Evolutionary conservation across 371 early-diverging fungal species (phyloP), one percentile per base, ranked within the genome.

Genomic region (Rhizopus sp.): DNA sequence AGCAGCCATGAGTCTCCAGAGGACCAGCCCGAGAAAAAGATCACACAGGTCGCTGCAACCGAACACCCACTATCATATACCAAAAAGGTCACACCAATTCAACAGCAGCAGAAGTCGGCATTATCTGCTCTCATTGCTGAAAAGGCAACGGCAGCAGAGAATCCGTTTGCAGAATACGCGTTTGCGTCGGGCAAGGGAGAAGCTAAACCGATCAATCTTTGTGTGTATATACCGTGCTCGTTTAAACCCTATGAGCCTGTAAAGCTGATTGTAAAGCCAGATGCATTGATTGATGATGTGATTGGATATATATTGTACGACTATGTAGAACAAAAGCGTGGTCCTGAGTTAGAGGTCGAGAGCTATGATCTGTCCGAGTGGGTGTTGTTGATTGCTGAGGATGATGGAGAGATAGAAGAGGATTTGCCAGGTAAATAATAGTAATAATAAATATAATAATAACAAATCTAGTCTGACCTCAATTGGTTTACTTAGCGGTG

Each of bases 331-430:
- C 79, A 83, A 29, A 81, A 85, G 15, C 66, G 83, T 29, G 55
- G 71, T 38, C 92, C 95, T 9, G 63, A 69, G 13, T 66, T 96
- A 10, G 85, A 88, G 3, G 81, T 75, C 3, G 77, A 85, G 3
- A 64, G 78, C 23, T 84, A 80, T 34, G 85, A 90, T 51, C 82
- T 91, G 9, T 83, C 82, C 1, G 73, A 82, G 50, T 97, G 97
- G 97, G 88, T 83, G 12, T 69, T 97, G 73, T 77, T 93, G 47
- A 94, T 98, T 58, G 95, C 91, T 3, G 97, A 95, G 65, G 96
- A 95, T 53, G 95, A 94, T 78, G 97, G 97, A 13, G 86, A 85
- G 38, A 89, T 97, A 50, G 98, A 98, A 64, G 96, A 96, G 38
- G 97, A 96, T 72, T 87, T 98, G 63, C 97, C 97, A 40, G 95